Evolutionary conservation across 345 rosid species (phyloP).

Genomic region (Brassica cretica): DNA sequence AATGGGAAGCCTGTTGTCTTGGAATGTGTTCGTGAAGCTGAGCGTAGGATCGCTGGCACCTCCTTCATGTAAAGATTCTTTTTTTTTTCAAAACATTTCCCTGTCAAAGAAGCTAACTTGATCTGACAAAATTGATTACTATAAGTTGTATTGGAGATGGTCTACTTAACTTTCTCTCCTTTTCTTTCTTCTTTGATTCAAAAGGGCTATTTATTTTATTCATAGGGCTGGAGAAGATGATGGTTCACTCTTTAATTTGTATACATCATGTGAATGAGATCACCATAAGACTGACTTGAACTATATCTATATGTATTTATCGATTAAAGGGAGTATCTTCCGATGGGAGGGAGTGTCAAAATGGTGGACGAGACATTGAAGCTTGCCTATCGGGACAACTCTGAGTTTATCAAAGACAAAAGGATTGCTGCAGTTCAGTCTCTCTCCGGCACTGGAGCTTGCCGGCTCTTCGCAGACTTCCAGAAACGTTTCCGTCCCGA

Average conservation of each 20-base stretch:
- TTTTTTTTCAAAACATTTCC: no score
- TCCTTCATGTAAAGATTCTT: constrained; percentile 54
- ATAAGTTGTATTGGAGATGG: no score
- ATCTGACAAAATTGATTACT: no score
- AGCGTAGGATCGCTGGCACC: constrained; percentile 74
- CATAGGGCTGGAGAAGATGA: no score
- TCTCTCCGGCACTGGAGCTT: constrained; percentile 96
- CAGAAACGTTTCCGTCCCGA: constrained; percentile 84
- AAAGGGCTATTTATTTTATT: no score
- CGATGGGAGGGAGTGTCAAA: constrained; percentile 93
- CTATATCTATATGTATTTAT: neutral
- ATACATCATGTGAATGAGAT: constrained; percentile 5
- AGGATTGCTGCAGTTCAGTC: constrained; percentile 88
- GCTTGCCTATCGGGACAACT: constrained; percentile 87
- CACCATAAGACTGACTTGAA: constrained; percentile 3
- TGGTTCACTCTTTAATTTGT: neutral
- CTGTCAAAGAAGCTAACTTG: no score
- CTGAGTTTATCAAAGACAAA: constrained; percentile 77
- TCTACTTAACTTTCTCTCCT: no score
- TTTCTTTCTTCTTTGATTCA: no score
- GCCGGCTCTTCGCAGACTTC: constrained; percentile 94
- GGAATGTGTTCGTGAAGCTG: constrained; percentile 91
- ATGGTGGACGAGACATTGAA: constrained; percentile 91
- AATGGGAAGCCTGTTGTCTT: constrained; percentile 93
- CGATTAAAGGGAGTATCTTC: constrained; percentile 83